phyloP scores from a whole-genome alignment of 176 grass and related monocot species.

The Lolium perenne region DNA sequence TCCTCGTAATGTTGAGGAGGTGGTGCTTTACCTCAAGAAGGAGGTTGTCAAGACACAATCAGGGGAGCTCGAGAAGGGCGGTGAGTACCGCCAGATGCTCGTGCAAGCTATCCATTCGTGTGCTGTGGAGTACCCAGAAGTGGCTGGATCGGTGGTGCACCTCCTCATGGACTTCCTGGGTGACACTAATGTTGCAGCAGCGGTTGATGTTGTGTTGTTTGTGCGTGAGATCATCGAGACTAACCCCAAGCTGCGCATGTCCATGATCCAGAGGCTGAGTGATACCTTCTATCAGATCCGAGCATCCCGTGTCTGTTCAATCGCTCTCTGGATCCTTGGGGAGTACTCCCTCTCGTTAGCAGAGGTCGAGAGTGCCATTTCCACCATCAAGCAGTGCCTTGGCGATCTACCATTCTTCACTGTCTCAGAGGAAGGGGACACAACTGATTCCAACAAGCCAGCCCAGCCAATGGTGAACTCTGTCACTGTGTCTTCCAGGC shows the following conservation, averaged over 20 bases:
- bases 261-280: constrained; percentile 77
- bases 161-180: constrained; percentile 87
- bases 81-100: constrained; percentile 78
- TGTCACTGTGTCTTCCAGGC: constrained; percentile 57
- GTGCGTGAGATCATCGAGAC: constrained; percentile 84
- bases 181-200: constrained; percentile 67
- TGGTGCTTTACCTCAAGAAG: constrained; percentile 80
- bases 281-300: constrained; percentile 83
- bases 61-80: constrained; percentile 63
- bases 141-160: constrained; percentile 72
- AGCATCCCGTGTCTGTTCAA: constrained; percentile 62
- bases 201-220: constrained; percentile 73
- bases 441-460: constrained; percentile 52
- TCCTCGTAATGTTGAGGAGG: constrained; percentile 68
- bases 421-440: constrained; percentile 61
- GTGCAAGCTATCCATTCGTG: constrained; percentile 76
- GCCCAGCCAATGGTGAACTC: constrained; percentile 43
- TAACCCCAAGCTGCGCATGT: constrained; percentile 70
- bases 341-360: constrained; percentile 74
- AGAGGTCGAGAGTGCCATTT: constrained; percentile 67
- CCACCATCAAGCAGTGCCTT: constrained; percentile 73
- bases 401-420: constrained; percentile 73
- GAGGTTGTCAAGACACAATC: constrained; percentile 79
- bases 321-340: constrained; percentile 73
- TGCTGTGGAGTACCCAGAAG: constrained; percentile 64